phyloP scores from a whole-genome alignment of 2,329 filamentous ascomycete genomes.

The Penicillium paneum region DNA sequence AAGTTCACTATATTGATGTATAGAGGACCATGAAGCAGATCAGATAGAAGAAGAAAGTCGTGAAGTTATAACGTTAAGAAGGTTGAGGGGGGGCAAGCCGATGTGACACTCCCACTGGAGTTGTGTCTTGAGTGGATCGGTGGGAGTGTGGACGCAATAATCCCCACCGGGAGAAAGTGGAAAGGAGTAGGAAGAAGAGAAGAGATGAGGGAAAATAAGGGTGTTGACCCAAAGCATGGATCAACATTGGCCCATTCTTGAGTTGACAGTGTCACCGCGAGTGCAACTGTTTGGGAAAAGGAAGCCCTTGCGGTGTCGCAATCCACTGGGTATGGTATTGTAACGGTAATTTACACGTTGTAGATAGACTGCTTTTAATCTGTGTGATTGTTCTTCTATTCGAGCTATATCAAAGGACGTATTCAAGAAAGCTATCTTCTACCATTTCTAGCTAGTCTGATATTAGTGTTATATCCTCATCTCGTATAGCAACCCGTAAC shows the following conservation, averaged over 20 bases:
- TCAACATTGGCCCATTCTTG: slow-evolving; percentile 29
- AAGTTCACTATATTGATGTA: neutral
- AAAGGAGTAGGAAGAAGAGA: neutral
- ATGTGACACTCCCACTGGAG: slow-evolving; percentile 26
- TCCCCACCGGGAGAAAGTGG: slow-evolving; percentile 10
- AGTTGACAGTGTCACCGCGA: slow-evolving; percentile 22
- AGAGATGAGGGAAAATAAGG: slow-evolving; percentile 2
- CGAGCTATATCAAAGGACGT: neutral
- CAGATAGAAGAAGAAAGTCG: slow-evolving; percentile 15
- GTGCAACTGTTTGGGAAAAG: slow-evolving; percentile 18
- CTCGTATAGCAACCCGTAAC: too few relatives aligned
- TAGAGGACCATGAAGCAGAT: slow-evolving; percentile 13
- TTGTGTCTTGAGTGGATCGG: slow-evolving; percentile 22
- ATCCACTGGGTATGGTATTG: slow-evolving; percentile 15
- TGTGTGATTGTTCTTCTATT: neutral
- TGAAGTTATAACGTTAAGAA: slow-evolving; percentile 10
- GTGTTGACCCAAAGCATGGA: slow-evolving; percentile 20
- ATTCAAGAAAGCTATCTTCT: neutral
- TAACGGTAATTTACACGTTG: slow-evolving; percentile 11
- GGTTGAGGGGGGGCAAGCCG: neutral
- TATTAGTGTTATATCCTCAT: too few relatives aligned
- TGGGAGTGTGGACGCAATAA: slow-evolving; percentile 13
- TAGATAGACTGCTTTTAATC: neutral
- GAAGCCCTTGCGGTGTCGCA: slow-evolving; percentile 27
- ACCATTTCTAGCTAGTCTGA: neutral